A percentile compares a stretch with the other conserved stretches of the same genome.
phyloP scores from a whole-genome alignment of 352 stramenopile species.

The Phytophthora podocarpi region DNA sequence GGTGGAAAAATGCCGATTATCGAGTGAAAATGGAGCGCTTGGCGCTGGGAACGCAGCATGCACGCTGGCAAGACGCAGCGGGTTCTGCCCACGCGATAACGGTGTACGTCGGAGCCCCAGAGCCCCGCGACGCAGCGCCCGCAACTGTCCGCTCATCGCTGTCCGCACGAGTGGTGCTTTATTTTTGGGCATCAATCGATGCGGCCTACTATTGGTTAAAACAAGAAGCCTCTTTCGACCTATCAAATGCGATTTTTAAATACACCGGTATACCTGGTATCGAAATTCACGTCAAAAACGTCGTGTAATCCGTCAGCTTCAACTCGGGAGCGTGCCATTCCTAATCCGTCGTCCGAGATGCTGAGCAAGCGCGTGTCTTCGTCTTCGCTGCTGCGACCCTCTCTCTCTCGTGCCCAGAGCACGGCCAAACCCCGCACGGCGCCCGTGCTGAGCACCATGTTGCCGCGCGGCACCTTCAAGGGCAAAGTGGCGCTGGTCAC shows the following conservation, averaged over 20 bases:
- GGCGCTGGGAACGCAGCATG: conserved; percentile 10
- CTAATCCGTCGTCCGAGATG: conserved; percentile 16
- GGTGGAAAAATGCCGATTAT: conserved; percentile 43
- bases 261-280: neutral
- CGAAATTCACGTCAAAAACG: conserved; percentile 1
- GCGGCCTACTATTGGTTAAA: conserved; percentile 12
- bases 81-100: neutral
- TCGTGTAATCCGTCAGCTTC: conserved; percentile 14
- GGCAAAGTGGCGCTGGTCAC: conserved; percentile 93
- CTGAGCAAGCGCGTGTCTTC: conserved; percentile 15
- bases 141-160: conserved; percentile 17
- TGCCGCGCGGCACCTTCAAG: conserved; percentile 66
- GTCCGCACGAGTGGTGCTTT: conserved; percentile 5
- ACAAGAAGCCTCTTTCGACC: neutral
- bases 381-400: neutral
- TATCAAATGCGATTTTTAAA: neutral
- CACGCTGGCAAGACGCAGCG: neutral
- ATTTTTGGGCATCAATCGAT: conserved; percentile 1
- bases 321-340: conserved; percentile 11
- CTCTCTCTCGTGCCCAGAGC: conserved; percentile 23
- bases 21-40: conserved; percentile 17
- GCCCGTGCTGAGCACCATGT: conserved; percentile 63
- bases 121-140: conserved; percentile 14
- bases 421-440: conserved; percentile 29
- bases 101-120: neutral